Evolutionary conservation across 306 rosid species (phyloP).

Genomic region (Lathyrus aphaca): DNA sequence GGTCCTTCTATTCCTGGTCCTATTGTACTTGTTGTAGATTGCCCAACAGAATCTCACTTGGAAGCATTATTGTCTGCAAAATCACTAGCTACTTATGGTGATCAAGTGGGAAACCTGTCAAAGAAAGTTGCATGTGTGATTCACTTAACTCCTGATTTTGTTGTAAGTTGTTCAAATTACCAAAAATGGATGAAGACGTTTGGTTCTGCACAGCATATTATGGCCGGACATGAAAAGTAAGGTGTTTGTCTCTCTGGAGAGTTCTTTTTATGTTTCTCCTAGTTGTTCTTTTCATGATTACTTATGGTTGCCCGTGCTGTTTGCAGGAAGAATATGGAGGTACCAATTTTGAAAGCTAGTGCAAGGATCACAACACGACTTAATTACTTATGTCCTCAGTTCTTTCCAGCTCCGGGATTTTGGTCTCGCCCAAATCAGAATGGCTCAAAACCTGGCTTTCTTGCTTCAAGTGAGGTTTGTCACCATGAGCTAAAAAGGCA

Average conservation of each 20-base stretch:
- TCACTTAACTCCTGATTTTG: slow-evolving; percentile 83
- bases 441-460: slow-evolving; percentile 45
- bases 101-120: slow-evolving; percentile 49
- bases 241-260: slow-evolving; percentile 26
- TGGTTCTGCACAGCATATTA: slow-evolving; percentile 77
- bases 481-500: slow-evolving; percentile 34
- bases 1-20: slow-evolving; percentile 95
- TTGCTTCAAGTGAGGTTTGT: slow-evolving; percentile 81
- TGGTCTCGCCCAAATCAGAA: slow-evolving; percentile 59
- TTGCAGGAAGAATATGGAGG: slow-evolving; percentile 75
- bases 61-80: slow-evolving; percentile 60
- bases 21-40: slow-evolving; percentile 84
- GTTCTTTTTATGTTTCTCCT: slow-evolving; percentile 24
- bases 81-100: slow-evolving; percentile 58
- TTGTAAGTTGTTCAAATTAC: slow-evolving; percentile 60
- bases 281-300: slow-evolving; percentile 28
- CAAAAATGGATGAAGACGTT: slow-evolving; percentile 86
- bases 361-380: slow-evolving; percentile 83
- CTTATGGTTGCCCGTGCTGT: slow-evolving; percentile 32
- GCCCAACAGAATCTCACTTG: slow-evolving; percentile 87
- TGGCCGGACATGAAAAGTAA: slow-evolving; percentile 92
- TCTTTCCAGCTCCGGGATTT: slow-evolving; percentile 91
- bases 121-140: slow-evolving; percentile 68
- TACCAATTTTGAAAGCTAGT: slow-evolving; percentile 87
- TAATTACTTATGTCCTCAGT: slow-evolving; percentile 85